phyloP scores from a whole-genome alignment of 2,329 filamentous ascomycete species.

The Cordyceps javanica region DNA sequence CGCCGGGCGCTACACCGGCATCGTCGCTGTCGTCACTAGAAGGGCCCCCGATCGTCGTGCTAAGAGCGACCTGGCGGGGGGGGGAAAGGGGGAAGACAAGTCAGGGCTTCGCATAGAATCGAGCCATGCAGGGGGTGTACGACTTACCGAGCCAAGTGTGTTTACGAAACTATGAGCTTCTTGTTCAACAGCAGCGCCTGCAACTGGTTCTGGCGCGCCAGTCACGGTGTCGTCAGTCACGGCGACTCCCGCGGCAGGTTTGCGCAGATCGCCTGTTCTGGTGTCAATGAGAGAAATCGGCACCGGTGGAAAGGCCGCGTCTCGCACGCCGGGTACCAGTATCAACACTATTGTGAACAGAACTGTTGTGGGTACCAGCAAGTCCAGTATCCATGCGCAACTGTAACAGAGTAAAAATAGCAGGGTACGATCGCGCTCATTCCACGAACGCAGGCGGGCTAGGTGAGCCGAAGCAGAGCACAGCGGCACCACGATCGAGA shows the following conservation, averaged over 20 bases:
- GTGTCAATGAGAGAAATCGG: constrained; percentile 64
- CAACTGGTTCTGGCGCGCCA: constrained; percentile 70
- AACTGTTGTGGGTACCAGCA: constrained; percentile 55
- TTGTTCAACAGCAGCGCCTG: constrained; percentile 71
- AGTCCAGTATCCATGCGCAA: constrained; percentile 61
- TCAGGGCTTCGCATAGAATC: background rate
- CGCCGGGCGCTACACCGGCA: background rate
- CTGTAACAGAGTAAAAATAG: constrained; percentile 48
- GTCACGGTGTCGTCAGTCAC: constrained; percentile 69
- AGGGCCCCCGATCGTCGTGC: constrained; percentile 66
- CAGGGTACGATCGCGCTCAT: constrained; percentile 60
- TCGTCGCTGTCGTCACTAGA: constrained; percentile 42
- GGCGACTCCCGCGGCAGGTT: constrained; percentile 64
- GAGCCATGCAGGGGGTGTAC: no score
- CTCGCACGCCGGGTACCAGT: constrained; percentile 53
- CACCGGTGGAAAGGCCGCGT: constrained; percentile 64
- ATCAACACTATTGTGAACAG: constrained; percentile 55
- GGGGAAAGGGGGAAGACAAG: no score
- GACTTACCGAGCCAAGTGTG: constrained; percentile 39
- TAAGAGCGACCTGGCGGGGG: constrained; percentile 59
- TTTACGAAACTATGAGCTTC: constrained; percentile 74
- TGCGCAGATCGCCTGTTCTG: constrained; percentile 63
- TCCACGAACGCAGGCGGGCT: constrained; percentile 68
- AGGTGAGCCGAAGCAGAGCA: constrained; percentile 63
- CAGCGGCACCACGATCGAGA: constrained; percentile 62